Base-by-base conservation (phyloP, 805 yeast species). In the Blastobotrys attinorum region DNA sequence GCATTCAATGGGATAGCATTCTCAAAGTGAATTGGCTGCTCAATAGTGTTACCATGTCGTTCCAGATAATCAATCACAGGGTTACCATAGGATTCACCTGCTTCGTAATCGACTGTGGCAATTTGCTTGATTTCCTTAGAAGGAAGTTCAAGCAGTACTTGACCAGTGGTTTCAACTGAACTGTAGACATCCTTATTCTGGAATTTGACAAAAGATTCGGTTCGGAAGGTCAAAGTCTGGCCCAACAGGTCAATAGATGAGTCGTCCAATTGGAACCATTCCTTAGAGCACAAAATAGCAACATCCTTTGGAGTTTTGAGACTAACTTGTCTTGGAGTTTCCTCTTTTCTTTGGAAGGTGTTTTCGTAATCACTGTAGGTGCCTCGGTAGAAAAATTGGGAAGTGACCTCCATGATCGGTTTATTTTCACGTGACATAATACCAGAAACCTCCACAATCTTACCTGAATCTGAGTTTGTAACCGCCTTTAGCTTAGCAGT, bases 351-450 rank as follows among this genome's bases (percentile, higher is more conserved):
- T 67, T 85, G 82, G 80, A 92, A 92, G 35, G 97, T 87, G 72
- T 88, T 87, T 62, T 81, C 84, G 63, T 75, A 92, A 67, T 92
- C 98, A 29, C 61, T 60, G 73, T 90, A 92, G 44, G 72, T 72
- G 54, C 99, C 99, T 65, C 99, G 79, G 81, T 90, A 92, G 70
- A 92, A 84, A 81, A 92, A 92, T 54, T 89, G 83, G 37, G 97
- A 88, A 25, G 82, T 81, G 46, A 92, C 96, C 65, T 90, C 96
- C 87, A 92, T 77, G 20, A 92, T 92, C 40, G 95, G 83, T 51
- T 69, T 61, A 46, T 77, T 79, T 25, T 78, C 86, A 65, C 94
- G 80, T 58, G 75, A 73, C 52, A 92, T 74, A 36, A 90, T 79
- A 55, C 97, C 98, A 54, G 83, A 78, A 57, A 92, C 99, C 65